Evolutionary conservation across 768 basidiomycete species (phyloP), one percentile per base, ranked within the genome.

Genomic region (Asterophora parasitica): DNA sequence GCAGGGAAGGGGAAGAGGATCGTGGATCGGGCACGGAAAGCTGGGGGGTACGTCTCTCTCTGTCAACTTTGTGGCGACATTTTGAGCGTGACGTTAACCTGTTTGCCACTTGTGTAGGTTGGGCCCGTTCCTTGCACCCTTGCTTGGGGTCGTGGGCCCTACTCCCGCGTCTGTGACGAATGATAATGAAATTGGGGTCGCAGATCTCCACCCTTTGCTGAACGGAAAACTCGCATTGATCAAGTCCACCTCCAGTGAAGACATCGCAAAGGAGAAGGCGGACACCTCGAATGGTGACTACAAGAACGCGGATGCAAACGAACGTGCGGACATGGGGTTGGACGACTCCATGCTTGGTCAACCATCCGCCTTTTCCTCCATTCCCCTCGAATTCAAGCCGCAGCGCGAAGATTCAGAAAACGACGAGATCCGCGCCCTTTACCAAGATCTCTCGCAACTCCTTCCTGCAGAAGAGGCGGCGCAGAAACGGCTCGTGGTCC

Each of bases 41-140:
- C 43, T 34, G 54, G 49, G 36, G 53, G 38, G 53, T 49, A 40
- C 38, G 28, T 32, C 34, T 15, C 7, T n/a, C n/a, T n/a, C n/a
- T n/a, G n/a, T n/a, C n/a, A n/a, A n/a, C n/a, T n/a, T n/a, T n/a
- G n/a, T n/a, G n/a, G n/a, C n/a, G n/a, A n/a, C n/a, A n/a, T n/a
- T n/a, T n/a, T n/a, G n/a, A n/a, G n/a, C n/a, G n/a, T n/a, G n/a
- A n/a, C n/a, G n/a, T n/a, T n/a, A n/a, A n/a, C n/a, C 15, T 35
- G 13, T 13, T 19, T 32, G 23, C 23, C n/a, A n/a, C n/a, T n/a
- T n/a, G n/a, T n/a, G n/a, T 48, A 78, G 74, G 23, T 52, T 75
- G n/a, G 58, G 56, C 0, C 51, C 67, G 3, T 77, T 76, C 56
- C 59, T 78, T 2, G 33, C 58, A 4, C 65, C 70, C 2, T 50